Conservation (phyloP, 208 protist species). For the Acanthamoeba sp. region DNA sequence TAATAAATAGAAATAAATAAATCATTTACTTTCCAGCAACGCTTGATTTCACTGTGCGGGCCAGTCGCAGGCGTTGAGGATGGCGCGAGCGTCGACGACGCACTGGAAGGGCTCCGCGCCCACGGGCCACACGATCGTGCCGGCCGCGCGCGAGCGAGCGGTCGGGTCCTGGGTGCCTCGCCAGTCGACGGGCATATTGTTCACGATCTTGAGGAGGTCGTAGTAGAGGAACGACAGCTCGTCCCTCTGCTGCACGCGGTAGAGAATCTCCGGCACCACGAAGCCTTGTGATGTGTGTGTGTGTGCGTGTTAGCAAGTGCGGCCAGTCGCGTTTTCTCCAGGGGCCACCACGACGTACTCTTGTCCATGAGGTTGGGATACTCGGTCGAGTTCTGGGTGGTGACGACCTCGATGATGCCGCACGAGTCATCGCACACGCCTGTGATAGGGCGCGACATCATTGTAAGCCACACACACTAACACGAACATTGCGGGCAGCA, state of each 20-base stretch:
- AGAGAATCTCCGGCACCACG: not conserved
- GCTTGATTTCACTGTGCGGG: not conserved
- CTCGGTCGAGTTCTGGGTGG: not conserved
- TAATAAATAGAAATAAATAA: not conserved
- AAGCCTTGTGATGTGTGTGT: not conserved
- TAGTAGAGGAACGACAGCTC: conserved; percentile 6
- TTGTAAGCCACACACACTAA: not conserved
- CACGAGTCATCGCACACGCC: conserved; percentile 33
- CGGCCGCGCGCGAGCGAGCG: not conserved
- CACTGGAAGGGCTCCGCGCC: conserved; percentile 34
- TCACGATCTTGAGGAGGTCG: conserved; percentile 44
- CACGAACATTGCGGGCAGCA: not conserved
- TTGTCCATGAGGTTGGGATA: conserved; percentile 38
- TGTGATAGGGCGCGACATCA: not conserved
- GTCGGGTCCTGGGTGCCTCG: conserved; percentile 27
- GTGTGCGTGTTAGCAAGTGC: not conserved
- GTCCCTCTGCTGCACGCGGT: not conserved
- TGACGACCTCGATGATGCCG: conserved; percentile 7
- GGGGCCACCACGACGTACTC: not conserved
- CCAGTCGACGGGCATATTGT: conserved; percentile 31
- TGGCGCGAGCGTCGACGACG: conserved; percentile 35
- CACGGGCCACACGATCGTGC: conserved; percentile 22
- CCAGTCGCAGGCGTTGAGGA: conserved; percentile 11
- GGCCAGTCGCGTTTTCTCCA: no score
- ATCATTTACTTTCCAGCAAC: not conserved